These are phyloP conservation scores for Fonsecaea monophora DNA, from an alignment of 2,329 filamentous ascomycete genomes.

Conservation along the genomic window DNA sequence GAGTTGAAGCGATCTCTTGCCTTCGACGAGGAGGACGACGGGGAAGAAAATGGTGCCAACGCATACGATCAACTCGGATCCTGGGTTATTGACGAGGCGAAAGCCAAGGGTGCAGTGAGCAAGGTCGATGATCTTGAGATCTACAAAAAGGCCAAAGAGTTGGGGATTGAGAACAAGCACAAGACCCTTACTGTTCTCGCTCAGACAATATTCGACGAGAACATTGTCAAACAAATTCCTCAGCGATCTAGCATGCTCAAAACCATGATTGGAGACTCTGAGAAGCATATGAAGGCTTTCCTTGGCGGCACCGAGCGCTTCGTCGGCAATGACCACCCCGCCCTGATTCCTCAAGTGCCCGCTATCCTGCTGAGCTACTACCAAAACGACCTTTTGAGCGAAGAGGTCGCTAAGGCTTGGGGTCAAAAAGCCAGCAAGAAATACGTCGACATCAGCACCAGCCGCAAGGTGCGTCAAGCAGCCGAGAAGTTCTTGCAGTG, in stretches of 20 bases:
- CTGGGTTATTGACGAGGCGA: conserved; percentile 82
- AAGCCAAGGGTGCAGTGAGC: conserved; percentile 72
- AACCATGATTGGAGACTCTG: conserved; percentile 81
- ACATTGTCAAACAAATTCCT: conserved; percentile 77
- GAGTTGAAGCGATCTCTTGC: conserved; percentile 93
- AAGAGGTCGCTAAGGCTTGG: conserved; percentile 90
- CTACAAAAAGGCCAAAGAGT: conserved; percentile 94
- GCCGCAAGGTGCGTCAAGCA: conserved; percentile 94
- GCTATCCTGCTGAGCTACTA: conserved; percentile 91
- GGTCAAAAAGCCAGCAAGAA: conserved; percentile 97
- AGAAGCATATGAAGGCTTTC: conserved; percentile 94
- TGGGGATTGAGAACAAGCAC: conserved; percentile 94
- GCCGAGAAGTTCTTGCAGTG: conserved; percentile 93
- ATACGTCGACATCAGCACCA: conserved; percentile 86
- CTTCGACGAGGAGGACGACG: conserved; percentile 79
- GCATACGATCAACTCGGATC: conserved; percentile 89
- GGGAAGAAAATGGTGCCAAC: conserved; percentile 78
- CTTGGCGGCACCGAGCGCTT: conserved; percentile 95
- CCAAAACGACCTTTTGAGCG: conserved; percentile 83
- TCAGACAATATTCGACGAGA: conserved; percentile 91
- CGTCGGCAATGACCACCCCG: conserved; percentile 78
- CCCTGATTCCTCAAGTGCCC: conserved; percentile 77
- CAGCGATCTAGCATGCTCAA: conserved; percentile 86
- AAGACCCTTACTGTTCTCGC: conserved; percentile 89
- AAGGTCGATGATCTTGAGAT: conserved; percentile 88